phyloP scores from a whole-genome alignment of 805 yeast species.

The Spathaspora girioi region DNA sequence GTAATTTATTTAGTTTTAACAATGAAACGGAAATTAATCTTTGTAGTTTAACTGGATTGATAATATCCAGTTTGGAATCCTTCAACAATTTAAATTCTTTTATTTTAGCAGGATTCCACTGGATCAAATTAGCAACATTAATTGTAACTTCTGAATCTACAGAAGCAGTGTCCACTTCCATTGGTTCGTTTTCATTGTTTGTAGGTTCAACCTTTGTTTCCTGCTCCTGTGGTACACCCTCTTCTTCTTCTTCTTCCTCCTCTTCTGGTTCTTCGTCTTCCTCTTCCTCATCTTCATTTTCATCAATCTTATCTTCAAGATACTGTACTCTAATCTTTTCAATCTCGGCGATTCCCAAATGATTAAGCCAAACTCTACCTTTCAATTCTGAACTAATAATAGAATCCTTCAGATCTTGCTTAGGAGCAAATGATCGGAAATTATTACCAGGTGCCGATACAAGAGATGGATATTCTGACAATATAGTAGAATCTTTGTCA shows the following conservation, averaged over 20 bases:
- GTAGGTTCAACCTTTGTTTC: constrained; percentile 3
- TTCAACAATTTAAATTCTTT: constrained; percentile 21
- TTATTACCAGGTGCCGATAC: constrained; percentile 11
- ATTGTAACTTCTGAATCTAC: constrained; percentile 12
- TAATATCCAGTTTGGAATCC: constrained; percentile 18
- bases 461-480: constrained; percentile 3
- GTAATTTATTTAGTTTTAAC: constrained; percentile 33
- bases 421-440: constrained; percentile 35
- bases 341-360: constrained; percentile 32
- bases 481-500: constrained; percentile 1
- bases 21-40: constrained; percentile 29
- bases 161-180: constrained; percentile 5
- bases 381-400: constrained; percentile 30
- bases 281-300: constrained; percentile 8
- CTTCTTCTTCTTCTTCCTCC: constrained; percentile 13
- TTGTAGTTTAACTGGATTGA: constrained; percentile 30
- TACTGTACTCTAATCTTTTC: constrained; percentile 20
- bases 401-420: constrained; percentile 28
- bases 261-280: constrained; percentile 9
- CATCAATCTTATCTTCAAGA: constrained; percentile 6
- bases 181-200: not conserved
- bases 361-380: constrained; percentile 36
- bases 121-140: constrained; percentile 27
- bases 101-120: constrained; percentile 33
- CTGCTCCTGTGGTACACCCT: constrained; percentile 9